Evolutionary conservation across 495 filamentous ascomycete species (phyloP).

Genomic region (Penicillium crystallinum): DNA sequence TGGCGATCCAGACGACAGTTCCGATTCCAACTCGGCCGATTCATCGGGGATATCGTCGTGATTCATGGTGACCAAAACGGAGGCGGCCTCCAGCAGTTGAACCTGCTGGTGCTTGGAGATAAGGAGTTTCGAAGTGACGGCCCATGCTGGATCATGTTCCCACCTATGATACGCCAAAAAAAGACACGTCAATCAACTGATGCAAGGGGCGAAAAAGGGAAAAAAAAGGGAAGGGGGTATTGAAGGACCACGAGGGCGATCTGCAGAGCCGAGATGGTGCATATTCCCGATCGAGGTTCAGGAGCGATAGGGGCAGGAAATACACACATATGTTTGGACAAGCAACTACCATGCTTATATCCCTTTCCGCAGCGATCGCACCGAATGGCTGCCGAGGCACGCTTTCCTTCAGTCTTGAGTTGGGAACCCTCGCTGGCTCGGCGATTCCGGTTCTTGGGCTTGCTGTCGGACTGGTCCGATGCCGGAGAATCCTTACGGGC

Average conservation of each 20-base stretch:
- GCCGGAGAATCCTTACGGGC: conserved; percentile 44
- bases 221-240: conserved; percentile 5
- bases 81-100: conserved; percentile 92
- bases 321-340: conserved; percentile 99
- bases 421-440: conserved; percentile 84
- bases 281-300: conserved; percentile 35
- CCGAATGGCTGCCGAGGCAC: conserved; percentile 75
- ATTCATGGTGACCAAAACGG: conserved; percentile 92
- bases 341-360: conserved; percentile 99
- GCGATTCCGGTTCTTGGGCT: conserved; percentile 65
- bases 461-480: conserved; percentile 43
- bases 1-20: conserved; percentile 76
- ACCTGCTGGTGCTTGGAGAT: conserved; percentile 99
- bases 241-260: conserved; percentile 44
- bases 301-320: conserved; percentile 35
- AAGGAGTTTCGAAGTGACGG: conserved; percentile 91
- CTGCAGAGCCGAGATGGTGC: conserved; percentile 44
- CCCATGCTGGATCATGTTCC: conserved; percentile 99
- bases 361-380: conserved; percentile 99
- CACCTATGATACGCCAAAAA: conserved; percentile 64
- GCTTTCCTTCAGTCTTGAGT: conserved; percentile 71
- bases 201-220: conserved; percentile 10
- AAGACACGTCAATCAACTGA: conserved; percentile 38
- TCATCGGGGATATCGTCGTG: conserved; percentile 51
- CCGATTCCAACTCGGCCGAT: conserved; percentile 63